Base-by-base conservation (phyloP, 2,329 filamentous ascomycete genomes). In the Fusarium goolgardi region DNA sequence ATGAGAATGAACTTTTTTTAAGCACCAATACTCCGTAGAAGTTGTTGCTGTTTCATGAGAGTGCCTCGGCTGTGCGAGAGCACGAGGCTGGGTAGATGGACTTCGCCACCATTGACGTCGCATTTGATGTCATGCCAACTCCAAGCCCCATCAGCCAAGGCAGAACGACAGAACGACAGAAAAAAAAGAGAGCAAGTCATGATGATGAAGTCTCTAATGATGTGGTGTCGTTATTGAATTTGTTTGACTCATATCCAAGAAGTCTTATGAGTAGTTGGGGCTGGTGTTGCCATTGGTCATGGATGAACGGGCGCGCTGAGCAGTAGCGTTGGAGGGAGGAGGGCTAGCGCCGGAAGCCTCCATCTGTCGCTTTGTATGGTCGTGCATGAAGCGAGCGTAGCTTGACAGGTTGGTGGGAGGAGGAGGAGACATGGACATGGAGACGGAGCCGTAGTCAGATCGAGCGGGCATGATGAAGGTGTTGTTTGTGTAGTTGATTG, bases 291-390 rank as follows among this genome's bases (percentile, higher is more conserved):
- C 78, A 44, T 80, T 79, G 49, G 73, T 71, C 63, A 70, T 65
- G 13, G 71, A 56, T 3, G 70, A 64, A 16, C 34, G 62, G 15
- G 58, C 49, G 15, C 67, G 56, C 13, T 50, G 45, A 37, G 67
- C 51, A 46, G 67, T 59, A 44, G 67, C 53, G 43, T 56, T 61
- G 41, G 41, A 34, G 21, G 67, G 52, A 31, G 67, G 45, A 12
- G 63, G 59, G 32, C 61, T 64, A 27, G 74, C 71, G 2, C 84
- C 81, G 13, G 82, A 81, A 6, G 82, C 80, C 64, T 90, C 86
- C 86, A 91, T 89, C 75, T 89, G 88, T 57, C 83, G 81, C 81
- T 88, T 88, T 64, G 88, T 90, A 79, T 90, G 87, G 55, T 85
- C 82, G 73, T 88, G 86, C 85, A 91, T 90, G 58, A 82, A 85